Percentiles rank a stretch among this genome's conserved stretches.
These are phyloP conservation scores for Tirmania nivea DNA, from an alignment of 495 filamentous ascomycete species.

Conservation along the genomic window DNA sequence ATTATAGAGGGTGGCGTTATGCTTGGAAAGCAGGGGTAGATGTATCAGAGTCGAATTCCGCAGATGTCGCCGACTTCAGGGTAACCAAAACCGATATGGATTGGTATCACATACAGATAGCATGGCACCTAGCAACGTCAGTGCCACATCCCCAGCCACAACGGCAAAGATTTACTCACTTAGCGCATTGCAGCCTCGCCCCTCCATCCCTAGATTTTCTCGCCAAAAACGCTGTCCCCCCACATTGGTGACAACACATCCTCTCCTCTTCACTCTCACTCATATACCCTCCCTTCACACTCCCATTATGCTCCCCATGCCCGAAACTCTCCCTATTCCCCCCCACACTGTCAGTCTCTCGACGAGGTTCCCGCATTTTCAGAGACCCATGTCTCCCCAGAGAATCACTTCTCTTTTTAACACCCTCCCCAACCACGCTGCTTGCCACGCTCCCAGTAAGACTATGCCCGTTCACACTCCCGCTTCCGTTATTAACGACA, in stretches of 20 bases:
- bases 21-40: no score
- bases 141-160: no score
- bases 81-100: no score
- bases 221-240: constrained; percentile 17
- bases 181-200: constrained; percentile 16
- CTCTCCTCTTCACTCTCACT: background rate
- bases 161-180: constrained; percentile 2
- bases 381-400: background rate
- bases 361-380: background rate
- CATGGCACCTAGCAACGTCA: no score
- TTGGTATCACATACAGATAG: no score
- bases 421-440: background rate
- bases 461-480: background rate
- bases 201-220: constrained; percentile 18
- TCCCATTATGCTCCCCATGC: background rate
- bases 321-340: constrained; percentile 9
- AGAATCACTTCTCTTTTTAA: background rate
- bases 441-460: background rate
- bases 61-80: no score
- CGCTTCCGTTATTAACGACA: background rate
- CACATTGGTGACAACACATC: constrained; percentile 5
- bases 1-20: no score
- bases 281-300: background rate
- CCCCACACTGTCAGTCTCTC: background rate
- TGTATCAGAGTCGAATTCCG: no score